These are phyloP conservation scores for Sporothrix phasma DNA, from an alignment of 2,329 filamentous ascomycete species.

Conservation along the genomic window DNA sequence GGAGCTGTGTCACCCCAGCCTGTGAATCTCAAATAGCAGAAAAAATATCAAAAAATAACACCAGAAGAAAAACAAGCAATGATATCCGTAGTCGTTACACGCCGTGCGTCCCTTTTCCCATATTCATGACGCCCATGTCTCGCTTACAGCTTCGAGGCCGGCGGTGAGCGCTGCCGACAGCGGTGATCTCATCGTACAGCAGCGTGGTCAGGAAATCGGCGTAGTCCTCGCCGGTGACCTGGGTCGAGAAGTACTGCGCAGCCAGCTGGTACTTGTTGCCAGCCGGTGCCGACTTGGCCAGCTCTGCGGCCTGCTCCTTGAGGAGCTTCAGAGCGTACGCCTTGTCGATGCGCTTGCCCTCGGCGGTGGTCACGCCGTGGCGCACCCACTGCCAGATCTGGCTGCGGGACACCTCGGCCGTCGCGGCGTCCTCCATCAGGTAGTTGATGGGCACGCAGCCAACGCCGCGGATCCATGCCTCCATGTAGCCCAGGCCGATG, in stretches of 20 bases:
- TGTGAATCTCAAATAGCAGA: background rate
- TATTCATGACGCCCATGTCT: background rate
- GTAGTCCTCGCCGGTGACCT: constrained; percentile 96
- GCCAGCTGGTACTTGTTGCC: constrained; percentile 89
- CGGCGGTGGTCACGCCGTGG: constrained; percentile 62
- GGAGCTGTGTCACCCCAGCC: background rate
- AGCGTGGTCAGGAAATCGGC: constrained; percentile 88
- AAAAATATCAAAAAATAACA: background rate
- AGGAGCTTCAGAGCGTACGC: constrained; percentile 78
- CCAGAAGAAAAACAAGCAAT: background rate
- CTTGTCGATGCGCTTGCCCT: constrained; percentile 91
- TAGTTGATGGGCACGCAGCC: constrained; percentile 65
- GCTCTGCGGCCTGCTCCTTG: constrained; percentile 70
- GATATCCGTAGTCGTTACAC: background rate
- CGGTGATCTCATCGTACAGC: constrained; percentile 80
- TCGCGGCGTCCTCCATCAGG: constrained; percentile 78
- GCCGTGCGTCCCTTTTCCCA: background rate
- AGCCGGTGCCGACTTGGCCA: constrained; percentile 64
- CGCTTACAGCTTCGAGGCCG: constrained; percentile 55
- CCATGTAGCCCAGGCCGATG: constrained; percentile 96
- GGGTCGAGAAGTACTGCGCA: constrained; percentile 81
- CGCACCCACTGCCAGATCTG: constrained; percentile 96
- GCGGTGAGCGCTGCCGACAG: constrained; percentile 50
- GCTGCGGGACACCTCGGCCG: constrained; percentile 85
- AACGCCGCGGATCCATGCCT: constrained; percentile 90